Conservation (phyloP, 2,329 filamentous ascomycete genomes). For the Arachnomyces sp. region DNA sequence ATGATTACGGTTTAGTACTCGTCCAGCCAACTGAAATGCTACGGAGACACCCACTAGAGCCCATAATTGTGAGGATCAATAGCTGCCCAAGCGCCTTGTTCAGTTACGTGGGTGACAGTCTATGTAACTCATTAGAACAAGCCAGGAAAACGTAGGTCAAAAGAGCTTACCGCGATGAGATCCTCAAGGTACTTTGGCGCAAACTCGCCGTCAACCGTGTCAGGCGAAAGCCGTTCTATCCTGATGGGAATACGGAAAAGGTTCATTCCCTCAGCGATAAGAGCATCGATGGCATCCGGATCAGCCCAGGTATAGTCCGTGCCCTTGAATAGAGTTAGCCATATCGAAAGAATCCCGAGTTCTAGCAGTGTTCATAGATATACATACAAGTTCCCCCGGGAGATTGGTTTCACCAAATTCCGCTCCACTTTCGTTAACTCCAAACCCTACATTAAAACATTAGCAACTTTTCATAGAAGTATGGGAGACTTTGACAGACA, state of each 20-base stretch:
- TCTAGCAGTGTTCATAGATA: no score
- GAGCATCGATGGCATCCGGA: constrained; percentile 41
- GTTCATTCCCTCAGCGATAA: constrained; percentile 48
- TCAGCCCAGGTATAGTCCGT: constrained; percentile 58
- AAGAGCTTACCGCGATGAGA: constrained; percentile 20
- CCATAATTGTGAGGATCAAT: constrained; percentile 57
- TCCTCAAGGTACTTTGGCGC: constrained; percentile 37
- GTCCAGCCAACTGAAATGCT: no score
- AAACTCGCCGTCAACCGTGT: constrained; percentile 35
- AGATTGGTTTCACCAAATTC: constrained; percentile 54
- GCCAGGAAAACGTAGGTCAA: no score
- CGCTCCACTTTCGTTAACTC: constrained; percentile 50
- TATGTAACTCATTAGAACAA: no score
- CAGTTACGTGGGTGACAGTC: constrained; percentile 31
- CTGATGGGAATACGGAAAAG: constrained; percentile 49
- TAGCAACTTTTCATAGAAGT: no score
- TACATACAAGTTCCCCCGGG: constrained; percentile 53
- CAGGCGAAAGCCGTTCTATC: constrained; percentile 48
- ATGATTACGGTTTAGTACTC: constrained; percentile 34
- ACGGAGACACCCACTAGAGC: constrained; percentile 25
- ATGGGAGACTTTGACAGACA: no score
- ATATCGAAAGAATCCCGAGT: no score
- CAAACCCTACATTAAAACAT: no score
- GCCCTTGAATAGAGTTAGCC: no score
- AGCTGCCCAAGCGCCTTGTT: constrained; percentile 44